These are phyloP conservation scores for Mercurialis annua DNA, from an alignment of 345 rosid species.

Conservation along the genomic window DNA sequence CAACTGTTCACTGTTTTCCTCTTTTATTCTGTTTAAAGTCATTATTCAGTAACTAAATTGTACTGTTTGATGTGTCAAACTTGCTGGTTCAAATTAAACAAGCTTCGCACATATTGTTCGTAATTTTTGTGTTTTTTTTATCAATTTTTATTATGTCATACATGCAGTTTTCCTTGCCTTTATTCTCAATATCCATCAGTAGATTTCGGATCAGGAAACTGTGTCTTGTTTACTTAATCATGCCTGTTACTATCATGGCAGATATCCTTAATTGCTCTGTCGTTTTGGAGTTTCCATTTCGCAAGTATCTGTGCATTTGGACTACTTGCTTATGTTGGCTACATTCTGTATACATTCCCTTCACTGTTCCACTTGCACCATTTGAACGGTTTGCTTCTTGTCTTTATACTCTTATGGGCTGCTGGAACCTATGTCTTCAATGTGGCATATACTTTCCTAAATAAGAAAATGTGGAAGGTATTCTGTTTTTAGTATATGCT, in stretches of 20 bases:
- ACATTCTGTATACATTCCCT: slow-evolving; percentile 42
- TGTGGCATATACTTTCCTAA: slow-evolving; percentile 36
- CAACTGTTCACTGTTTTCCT: not conserved
- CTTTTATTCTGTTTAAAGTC: not conserved
- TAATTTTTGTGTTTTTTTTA: not conserved
- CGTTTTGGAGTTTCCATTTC: slow-evolving; percentile 46
- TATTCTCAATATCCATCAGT: not conserved
- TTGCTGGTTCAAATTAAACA: not conserved
- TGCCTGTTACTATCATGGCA: slow-evolving; percentile 18
- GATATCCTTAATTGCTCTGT: slow-evolving; percentile 42
- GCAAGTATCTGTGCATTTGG: slow-evolving; percentile 49
- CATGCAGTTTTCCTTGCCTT: not conserved
- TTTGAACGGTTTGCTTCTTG: slow-evolving; percentile 44
- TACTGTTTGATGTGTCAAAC: not conserved
- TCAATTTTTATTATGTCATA: not conserved
- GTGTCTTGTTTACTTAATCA: not conserved
- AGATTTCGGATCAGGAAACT: not conserved
- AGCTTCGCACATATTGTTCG: not conserved
- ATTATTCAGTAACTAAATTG: not conserved
- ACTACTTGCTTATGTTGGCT: slow-evolving; percentile 48
- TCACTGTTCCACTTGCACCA: slow-evolving; percentile 42
- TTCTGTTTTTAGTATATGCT: not conserved
- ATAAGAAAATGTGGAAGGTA: slow-evolving; percentile 34
- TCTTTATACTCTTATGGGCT: slow-evolving; percentile 47
- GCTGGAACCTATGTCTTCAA: slow-evolving; percentile 49